Evolutionary conservation across 148 eudicot species (phyloP), one percentile per base, ranked within the genome.

Genomic region (Agrostemma githago): DNA sequence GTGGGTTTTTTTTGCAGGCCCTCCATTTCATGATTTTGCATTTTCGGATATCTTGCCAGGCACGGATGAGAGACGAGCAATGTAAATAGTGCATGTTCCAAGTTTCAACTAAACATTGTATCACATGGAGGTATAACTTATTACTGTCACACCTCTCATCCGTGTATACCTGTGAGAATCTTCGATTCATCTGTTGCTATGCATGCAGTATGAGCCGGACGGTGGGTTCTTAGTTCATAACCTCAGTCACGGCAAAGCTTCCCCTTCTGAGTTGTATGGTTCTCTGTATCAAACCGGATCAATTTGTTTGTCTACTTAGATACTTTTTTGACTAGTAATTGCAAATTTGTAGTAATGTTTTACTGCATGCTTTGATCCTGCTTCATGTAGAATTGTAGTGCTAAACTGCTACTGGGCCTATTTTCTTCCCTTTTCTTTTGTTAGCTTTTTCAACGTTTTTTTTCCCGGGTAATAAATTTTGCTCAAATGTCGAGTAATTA

Each of bases 21-120:
- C 92, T 59, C 97, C 98, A n/a, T 86, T 79, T 81, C 98, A 95
- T 71, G 98, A 95, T 79, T 95, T 94, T 73, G 87, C 90, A 48
- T 87, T 90, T 85, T 73, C 89, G 39, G 93, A 95, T 68, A 71
- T 92, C 81, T 79, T 91, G 73, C 89, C 92, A 2, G 38, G 70
- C 59, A 73, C 61, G 9, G 11, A 53, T 51, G 43, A 70, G 61
- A 70, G 80, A 76, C 81, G 70, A 58, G 57, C 54, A 41, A 16
- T 43, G 17, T 20, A 76, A 59, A 57, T 67, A 7, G 10, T 68
- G 40, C 58, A 57, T 59, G 37, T 19, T 51, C 43, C 43, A 46
- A 68, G 58, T 68, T 68, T 9, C 21, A 34, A 46, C 39, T 10
- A 19, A 26, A 19, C 57, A 4, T 19, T 8, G 16, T 19, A 8